Percentiles rank a stretch among this genome's conserved stretches.
These are phyloP conservation scores for Lyophyllum shimeji DNA, from an alignment of 768 basidiomycete genomes.

Conservation along the genomic window DNA sequence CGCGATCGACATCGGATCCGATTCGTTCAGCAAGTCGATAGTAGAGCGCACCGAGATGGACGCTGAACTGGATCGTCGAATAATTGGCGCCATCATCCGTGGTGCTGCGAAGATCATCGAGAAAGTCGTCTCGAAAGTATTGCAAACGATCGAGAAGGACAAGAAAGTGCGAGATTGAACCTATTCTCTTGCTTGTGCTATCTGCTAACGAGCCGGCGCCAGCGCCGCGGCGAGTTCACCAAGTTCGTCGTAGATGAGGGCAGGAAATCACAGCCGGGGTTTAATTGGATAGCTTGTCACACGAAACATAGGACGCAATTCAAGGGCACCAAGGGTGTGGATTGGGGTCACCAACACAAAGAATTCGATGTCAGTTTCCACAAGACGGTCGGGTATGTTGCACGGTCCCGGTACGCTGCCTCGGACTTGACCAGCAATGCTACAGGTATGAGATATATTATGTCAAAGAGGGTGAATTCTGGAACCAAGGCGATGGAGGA, in stretches of 20 bases:
- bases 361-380: constrained; percentile 20
- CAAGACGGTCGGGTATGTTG: constrained; percentile 16
- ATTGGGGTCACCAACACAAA: constrained; percentile 25
- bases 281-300: constrained; percentile 22
- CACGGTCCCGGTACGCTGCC: neutral
- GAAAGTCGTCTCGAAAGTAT: constrained; percentile 3
- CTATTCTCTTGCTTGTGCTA: neutral
- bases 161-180: constrained; percentile 3
- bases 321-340: constrained; percentile 19
- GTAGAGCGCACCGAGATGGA: neutral
- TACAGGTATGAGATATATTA: constrained; percentile 14
- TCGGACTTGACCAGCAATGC: neutral
- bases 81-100: constrained; percentile 1
- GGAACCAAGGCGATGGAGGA: constrained; percentile 12
- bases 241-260: constrained; percentile 6
- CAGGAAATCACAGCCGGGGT: constrained; percentile 3
- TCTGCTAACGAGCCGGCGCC: neutral
- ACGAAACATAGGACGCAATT: constrained; percentile 20
- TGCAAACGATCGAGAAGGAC: constrained; percentile 8
- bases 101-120: constrained; percentile 5
- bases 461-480: constrained; percentile 14
- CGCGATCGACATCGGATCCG: neutral
- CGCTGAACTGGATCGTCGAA: constrained; percentile 8
- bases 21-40: constrained; percentile 1
- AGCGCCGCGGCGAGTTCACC: constrained; percentile 11